Base-by-base conservation (phyloP, 148 eudicot species). In the Amaranthus palmeri region DNA sequence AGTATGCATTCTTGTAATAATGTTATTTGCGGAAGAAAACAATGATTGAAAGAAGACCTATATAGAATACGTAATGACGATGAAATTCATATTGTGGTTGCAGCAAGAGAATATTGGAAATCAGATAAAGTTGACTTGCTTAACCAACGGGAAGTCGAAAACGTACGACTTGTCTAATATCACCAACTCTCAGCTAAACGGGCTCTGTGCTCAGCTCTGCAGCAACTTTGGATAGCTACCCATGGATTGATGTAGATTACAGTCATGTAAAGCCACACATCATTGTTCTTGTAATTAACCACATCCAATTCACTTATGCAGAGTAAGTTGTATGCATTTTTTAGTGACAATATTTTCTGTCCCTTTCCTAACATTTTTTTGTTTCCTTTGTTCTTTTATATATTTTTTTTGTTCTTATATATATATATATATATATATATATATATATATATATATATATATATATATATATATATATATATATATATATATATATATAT, bases 201-300 rank as follows among this genome's bases (percentile, higher is more conserved):
- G 88, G 43, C 78, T 93, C 2, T 93, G 98, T 54, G 49, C 70
- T 40, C 79, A 87, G 78, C 87, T 93, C 53, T 90, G 98, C 83
- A 50, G 56, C 73, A 72, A 72, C 69, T 78, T 36, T 41, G n/a
- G 58, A 61, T n/a, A 53, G 18, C 36, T 8, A 6, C 41, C 48
- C 9, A 9, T n/a, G 44, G 43, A 14, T 46, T 60, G 14, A 2
- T 51, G 68, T 49, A 8, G 54, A 62, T 69, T 54, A 55, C 54
- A 54, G 18, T 42, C 62, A 69, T 56, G 51, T 69, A 8, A 55
- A 55, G 49, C 49, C 61, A 54, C 41, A 25, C 58, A 25, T 54
- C 14, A 60, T 43, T 17, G 41, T 8, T 8, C 11, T 17, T 51
- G 36, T 25, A 25, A 25, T 25, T 25, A 25, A 25, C 36, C 36